Evolutionary conservation across 306 rosid genomes (phyloP).

Genomic region (Trichosanthes cucumerina): DNA sequence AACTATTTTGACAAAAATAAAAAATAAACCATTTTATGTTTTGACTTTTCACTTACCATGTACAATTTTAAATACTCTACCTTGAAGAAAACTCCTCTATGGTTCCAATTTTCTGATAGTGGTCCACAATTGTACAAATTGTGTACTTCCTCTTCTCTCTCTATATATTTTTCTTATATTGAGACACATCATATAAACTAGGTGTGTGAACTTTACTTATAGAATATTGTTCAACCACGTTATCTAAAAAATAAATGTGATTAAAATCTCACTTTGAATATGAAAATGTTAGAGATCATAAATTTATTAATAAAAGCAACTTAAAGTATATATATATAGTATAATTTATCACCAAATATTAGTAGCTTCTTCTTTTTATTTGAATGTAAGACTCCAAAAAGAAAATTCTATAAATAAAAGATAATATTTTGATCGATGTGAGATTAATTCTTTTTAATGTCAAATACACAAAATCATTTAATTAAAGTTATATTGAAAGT

Average conservation of each 20-base stretch:
- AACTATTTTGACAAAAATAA: background rate
- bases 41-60: background rate
- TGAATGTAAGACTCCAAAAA: background rate
- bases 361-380: no score
- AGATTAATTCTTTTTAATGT: no score
- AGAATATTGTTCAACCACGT: background rate
- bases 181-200: background rate
- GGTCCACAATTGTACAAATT: background rate
- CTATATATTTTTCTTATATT: background rate
- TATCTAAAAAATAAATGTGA: no score
- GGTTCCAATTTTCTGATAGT: background rate
- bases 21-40: background rate
- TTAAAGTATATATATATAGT: no score
- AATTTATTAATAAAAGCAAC: no score
- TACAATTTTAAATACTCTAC: background rate
- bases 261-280: background rate
- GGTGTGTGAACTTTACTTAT: background rate
- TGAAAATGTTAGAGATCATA: background rate
- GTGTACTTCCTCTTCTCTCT: background rate
- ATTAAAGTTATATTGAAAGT: no score
- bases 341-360: no score
- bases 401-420: no score
- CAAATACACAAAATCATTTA: no score
- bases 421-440: no score
- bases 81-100: background rate